Conservation (phyloP, 2,329 filamentous ascomycete genomes). For the Cytospora piceae region DNA sequence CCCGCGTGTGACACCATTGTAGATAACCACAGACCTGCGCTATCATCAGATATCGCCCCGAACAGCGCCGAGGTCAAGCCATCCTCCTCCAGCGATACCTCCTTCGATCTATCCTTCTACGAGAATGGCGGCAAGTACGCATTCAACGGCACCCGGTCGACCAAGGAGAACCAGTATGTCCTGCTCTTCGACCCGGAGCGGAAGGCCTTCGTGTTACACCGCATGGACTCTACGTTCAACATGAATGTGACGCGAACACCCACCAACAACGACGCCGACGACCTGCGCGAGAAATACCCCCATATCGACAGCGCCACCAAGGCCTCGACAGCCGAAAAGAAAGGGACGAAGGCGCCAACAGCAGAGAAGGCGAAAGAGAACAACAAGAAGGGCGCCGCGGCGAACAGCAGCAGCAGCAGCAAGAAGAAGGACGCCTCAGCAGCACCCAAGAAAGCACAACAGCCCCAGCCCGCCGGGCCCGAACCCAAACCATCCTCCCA, state of each 20-base stretch:
- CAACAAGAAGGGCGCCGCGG: constrained; percentile 22
- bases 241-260: constrained; percentile 82
- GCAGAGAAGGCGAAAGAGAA: constrained; percentile 33
- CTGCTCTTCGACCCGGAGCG: constrained; percentile 76
- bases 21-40: constrained; percentile 67
- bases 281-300: constrained; percentile 67
- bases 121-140: constrained; percentile 61
- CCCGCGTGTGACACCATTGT: constrained; percentile 10
- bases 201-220: constrained; percentile 81
- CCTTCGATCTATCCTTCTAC: constrained; percentile 60
- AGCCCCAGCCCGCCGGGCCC: constrained; percentile 34
- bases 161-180: constrained; percentile 61
- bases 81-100: constrained; percentile 45
- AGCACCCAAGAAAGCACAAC: constrained; percentile 35
- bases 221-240: constrained; percentile 78
- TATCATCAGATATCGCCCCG: constrained; percentile 54
- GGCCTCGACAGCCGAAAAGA: constrained; percentile 35
- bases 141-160: constrained; percentile 60
- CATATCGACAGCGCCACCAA: constrained; percentile 56
- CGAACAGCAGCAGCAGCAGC: constrained; percentile 6
- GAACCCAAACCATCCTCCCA: constrained; percentile 33
- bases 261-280: constrained; percentile 64
- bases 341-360: constrained; percentile 33
- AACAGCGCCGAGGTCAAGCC: constrained; percentile 56
- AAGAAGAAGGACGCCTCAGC: constrained; percentile 23